Evolutionary conservation across 75 land plant species (phyloP).

Genomic region (Chamaecyparis obtusa): DNA sequence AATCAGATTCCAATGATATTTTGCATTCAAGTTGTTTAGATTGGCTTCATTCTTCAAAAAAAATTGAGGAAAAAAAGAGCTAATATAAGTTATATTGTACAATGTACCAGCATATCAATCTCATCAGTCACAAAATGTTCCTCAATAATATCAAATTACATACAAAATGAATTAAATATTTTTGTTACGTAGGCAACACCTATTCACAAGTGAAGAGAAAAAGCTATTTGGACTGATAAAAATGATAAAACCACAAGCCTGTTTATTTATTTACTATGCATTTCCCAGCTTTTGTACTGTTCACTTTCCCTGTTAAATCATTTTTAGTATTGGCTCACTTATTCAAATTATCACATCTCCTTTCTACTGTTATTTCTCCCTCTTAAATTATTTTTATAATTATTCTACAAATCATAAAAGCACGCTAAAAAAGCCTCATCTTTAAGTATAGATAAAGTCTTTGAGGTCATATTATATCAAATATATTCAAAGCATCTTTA

Average conservation of each 20-base stretch:
- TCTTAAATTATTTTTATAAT: too few relatives aligned
- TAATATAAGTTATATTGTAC: not conserved
- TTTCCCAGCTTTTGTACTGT: not conserved
- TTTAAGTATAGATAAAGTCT: not conserved
- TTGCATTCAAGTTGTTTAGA: not conserved
- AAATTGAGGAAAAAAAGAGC: not conserved
- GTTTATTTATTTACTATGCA: not conserved
- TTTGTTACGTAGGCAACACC: not conserved
- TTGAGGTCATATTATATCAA: not conserved
- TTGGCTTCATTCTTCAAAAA: not conserved
- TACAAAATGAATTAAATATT: not conserved
- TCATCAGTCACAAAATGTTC: not conserved
- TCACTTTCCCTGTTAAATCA: not conserved
- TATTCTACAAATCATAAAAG: too few relatives aligned
- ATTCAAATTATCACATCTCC: not conserved
- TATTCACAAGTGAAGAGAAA: not conserved
- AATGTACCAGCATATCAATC: not conserved
- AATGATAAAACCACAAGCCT: not conserved
- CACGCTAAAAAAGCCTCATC: not conserved
- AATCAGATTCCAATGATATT: not conserved
- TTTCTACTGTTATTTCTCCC: too few relatives aligned
- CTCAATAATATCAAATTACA: not conserved
- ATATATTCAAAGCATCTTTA: not conserved
- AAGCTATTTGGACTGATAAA: not conserved
- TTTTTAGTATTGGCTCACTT: not conserved